Percentiles rank a stretch among this genome's conserved stretches.
Evolutionary conservation across 1,284 basidiomycete species (phyloP).

Genomic region (Moesziomyces sp.): DNA sequence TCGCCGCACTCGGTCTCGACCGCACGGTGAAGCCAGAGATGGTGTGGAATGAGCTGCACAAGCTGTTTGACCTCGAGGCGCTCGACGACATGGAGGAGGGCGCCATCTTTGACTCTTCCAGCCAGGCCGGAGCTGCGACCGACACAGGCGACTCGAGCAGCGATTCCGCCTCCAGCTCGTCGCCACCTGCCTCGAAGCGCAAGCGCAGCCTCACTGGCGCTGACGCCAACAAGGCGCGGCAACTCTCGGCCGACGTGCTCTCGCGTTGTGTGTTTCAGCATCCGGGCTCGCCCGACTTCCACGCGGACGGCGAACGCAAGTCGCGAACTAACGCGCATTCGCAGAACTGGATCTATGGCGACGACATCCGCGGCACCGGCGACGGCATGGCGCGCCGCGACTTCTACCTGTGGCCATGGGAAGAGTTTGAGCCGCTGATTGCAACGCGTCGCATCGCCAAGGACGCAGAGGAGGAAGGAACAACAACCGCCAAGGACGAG

Average conservation of each 20-base stretch:
- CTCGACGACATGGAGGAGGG: constrained; percentile 57
- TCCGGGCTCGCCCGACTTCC: constrained; percentile 44
- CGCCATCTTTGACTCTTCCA: constrained; percentile 44
- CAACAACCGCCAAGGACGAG: background rate
- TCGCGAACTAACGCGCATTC: constrained; percentile 15
- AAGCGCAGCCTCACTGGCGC: constrained; percentile 9
- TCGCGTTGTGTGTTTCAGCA: constrained; percentile 40
- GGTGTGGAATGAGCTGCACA: constrained; percentile 49
- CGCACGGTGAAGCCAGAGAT: constrained; percentile 24
- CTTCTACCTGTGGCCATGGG: constrained; percentile 49
- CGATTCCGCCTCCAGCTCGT: constrained; percentile 18
- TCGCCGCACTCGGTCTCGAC: constrained; percentile 38
- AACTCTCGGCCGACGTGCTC: constrained; percentile 10
- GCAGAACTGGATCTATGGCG: constrained; percentile 44
- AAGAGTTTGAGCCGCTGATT: constrained; percentile 40
- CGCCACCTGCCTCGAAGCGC: constrained; percentile 8
- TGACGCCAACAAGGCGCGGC: constrained; percentile 2
- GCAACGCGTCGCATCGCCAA: constrained; percentile 34
- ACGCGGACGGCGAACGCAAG: constrained; percentile 19
- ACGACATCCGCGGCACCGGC: constrained; percentile 34
- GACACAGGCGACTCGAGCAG: constrained; percentile 31
- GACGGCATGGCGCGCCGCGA: constrained; percentile 50
- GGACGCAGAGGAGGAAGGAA: constrained; percentile 19
- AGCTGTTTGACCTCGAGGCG: constrained; percentile 55
- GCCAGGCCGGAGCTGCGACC: constrained; percentile 37